Conservation (phyloP, 441 rosid genomes). For the Erodium chrysanthum region DNA sequence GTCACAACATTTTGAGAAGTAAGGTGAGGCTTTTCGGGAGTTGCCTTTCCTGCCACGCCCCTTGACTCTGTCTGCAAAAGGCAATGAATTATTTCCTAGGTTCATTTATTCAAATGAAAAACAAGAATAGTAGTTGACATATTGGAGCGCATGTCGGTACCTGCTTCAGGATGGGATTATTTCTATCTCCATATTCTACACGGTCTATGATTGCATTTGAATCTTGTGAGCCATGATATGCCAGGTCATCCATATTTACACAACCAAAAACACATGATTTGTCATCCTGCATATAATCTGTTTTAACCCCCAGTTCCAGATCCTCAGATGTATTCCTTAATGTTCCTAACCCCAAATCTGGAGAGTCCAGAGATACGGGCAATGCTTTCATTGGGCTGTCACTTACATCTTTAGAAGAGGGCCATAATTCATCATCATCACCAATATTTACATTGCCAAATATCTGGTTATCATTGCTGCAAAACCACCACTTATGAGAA, state of each 20-base stretch:
- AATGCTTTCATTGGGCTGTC: conserved; percentile 42
- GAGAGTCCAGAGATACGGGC: conserved; percentile 40
- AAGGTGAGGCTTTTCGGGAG: conserved; percentile 20
- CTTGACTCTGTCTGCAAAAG: conserved; percentile 30
- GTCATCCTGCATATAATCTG: conserved; percentile 44
- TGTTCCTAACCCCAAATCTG: conserved; percentile 39
- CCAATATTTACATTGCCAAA: conserved; percentile 68
- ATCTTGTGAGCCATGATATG: conserved; percentile 34
- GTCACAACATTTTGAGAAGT: conserved; percentile 22
- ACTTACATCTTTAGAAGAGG: conserved; percentile 52
- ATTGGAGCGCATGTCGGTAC: conserved; percentile 28
- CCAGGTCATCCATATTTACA: conserved; percentile 27
- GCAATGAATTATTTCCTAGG: conserved; percentile 11
- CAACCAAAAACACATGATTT: conserved; percentile 29
- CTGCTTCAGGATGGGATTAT: conserved; percentile 36
- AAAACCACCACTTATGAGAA: conserved; percentile 93
- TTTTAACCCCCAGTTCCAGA: conserved; percentile 30
- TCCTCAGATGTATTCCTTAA: conserved; percentile 29
- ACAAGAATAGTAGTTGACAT: conserved; percentile 1
- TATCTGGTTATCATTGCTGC: conserved; percentile 86
- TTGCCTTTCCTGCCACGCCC: conserved; percentile 22
- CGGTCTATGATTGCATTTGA: conserved; percentile 21
- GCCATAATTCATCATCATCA: conserved; percentile 68
- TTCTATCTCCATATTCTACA: conserved; percentile 33
- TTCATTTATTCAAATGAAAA: conserved; percentile 12